Conservation (phyloP, 2,329 filamentous ascomycete genomes). For the Exophiala alcalophila region DNA sequence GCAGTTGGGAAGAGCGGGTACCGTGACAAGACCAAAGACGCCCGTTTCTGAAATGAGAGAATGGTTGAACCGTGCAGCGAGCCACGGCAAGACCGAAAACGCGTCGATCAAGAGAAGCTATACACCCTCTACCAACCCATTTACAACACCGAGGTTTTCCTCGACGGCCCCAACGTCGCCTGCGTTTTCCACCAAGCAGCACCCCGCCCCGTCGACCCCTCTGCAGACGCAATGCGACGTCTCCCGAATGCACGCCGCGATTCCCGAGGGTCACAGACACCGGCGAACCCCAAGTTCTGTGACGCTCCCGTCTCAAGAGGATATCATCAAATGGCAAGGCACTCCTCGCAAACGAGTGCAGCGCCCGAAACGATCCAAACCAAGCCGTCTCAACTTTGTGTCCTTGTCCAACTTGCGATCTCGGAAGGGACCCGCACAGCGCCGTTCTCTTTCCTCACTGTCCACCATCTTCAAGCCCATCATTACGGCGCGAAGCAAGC, state of each 20-base stretch:
- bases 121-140: conserved; percentile 19
- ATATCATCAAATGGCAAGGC: not conserved
- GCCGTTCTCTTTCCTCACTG: conserved; percentile 18
- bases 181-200: conserved; percentile 2
- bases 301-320: conserved; percentile 10
- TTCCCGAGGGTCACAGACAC: conserved; percentile 1
- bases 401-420: conserved; percentile 7
- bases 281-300: conserved; percentile 16
- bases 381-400: conserved; percentile 7
- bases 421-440: not conserved
- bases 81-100: conserved; percentile 5
- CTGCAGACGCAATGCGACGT: not conserved
- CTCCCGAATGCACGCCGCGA: not conserved
- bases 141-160: conserved; percentile 14
- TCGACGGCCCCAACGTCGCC: conserved; percentile 22
- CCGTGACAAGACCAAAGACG: conserved; percentile 20
- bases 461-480: conserved; percentile 22
- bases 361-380: conserved; percentile 4
- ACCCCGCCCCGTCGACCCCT: conserved; percentile 10
- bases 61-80: conserved; percentile 8
- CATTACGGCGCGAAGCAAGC: conserved; percentile 6
- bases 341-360: not conserved
- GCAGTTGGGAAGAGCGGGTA: conserved; percentile 9
- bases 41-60: conserved; percentile 22
- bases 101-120: conserved; percentile 7